A percentile compares a stretch with the other conserved stretches of the same genome.
These are phyloP conservation scores for Aspergillus spinulosporus DNA, from an alignment of 2,329 filamentous ascomycete genomes.

Conservation along the genomic window DNA sequence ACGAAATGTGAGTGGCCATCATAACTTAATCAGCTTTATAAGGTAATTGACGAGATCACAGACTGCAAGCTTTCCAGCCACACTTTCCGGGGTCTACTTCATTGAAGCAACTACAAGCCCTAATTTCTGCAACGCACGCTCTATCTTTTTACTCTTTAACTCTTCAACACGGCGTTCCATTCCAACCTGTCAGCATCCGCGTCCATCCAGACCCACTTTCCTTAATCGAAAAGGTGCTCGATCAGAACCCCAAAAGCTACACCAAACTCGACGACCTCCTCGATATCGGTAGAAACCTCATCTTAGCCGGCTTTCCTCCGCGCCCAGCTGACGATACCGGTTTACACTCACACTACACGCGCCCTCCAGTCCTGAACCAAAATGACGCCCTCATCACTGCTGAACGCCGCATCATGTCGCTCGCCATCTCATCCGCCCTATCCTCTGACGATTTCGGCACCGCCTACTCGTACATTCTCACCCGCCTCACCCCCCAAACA, in stretches of 20 bases:
- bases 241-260: constrained; percentile 63
- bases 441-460: constrained; percentile 55
- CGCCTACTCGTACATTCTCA: constrained; percentile 66
- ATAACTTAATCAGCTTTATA: not conserved
- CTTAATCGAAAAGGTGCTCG: constrained; percentile 60
- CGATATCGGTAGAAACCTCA: constrained; percentile 60
- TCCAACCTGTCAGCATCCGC: constrained; percentile 67
- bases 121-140: constrained; percentile 63
- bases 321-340: constrained; percentile 21
- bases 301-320: constrained; percentile 47
- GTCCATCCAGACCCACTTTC: constrained; percentile 61
- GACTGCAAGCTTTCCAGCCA: constrained; percentile 45
- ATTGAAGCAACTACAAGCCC: constrained; percentile 50
- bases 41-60: constrained; percentile 20
- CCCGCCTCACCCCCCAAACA: constrained; percentile 50
- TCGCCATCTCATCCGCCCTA: constrained; percentile 49
- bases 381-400: constrained; percentile 38
- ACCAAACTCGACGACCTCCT: constrained; percentile 65
- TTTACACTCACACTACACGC: constrained; percentile 17
- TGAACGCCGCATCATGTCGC: constrained; percentile 48
- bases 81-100: constrained; percentile 43
- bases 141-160: constrained; percentile 66
- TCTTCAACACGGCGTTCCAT: constrained; percentile 64
- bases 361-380: constrained; percentile 13
- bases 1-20: constrained; percentile 50